Percentiles rank a stretch among this genome's conserved stretches.
Conservation (phyloP, 345 rosid species). For the Cochlearia excelsa region DNA sequence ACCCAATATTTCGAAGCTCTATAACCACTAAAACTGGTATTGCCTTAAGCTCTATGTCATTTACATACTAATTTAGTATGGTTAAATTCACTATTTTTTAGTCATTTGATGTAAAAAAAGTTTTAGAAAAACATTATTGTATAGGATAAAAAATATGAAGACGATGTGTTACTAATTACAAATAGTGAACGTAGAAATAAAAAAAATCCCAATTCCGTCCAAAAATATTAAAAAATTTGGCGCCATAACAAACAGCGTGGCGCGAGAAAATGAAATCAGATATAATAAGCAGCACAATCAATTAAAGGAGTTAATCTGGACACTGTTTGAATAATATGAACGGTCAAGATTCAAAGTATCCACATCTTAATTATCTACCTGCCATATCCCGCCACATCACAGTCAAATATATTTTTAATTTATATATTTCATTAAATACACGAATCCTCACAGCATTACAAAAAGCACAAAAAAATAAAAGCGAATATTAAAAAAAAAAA, state of each 20-base stretch:
- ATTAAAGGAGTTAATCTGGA: slow-evolving; percentile 5
- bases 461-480: not conserved
- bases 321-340: not conserved
- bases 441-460: slow-evolving; percentile 1
- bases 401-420: not conserved
- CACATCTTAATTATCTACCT: slow-evolving; percentile 4
- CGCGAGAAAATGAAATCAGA: slow-evolving; percentile 1
- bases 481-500: not conserved
- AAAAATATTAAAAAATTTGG: not conserved
- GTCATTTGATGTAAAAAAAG: too few species aligned
- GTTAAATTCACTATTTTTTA: too few species aligned
- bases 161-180: too few species aligned
- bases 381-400: not conserved
- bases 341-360: slow-evolving; percentile 15
- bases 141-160: too few species aligned
- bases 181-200: too few species aligned
- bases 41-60: too few species aligned
- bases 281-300: not conserved
- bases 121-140: too few species aligned
- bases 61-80: too few species aligned
- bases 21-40: too few species aligned
- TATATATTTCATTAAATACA: slow-evolving; percentile 8
- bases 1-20: too few species aligned
- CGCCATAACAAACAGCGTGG: not conserved
- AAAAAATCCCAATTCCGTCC: not conserved